Percentiles rank a stretch among this genome's conserved stretches.
These are phyloP conservation scores for Candida maris DNA, from an alignment of 805 yeast species.

Conservation along the genomic window DNA sequence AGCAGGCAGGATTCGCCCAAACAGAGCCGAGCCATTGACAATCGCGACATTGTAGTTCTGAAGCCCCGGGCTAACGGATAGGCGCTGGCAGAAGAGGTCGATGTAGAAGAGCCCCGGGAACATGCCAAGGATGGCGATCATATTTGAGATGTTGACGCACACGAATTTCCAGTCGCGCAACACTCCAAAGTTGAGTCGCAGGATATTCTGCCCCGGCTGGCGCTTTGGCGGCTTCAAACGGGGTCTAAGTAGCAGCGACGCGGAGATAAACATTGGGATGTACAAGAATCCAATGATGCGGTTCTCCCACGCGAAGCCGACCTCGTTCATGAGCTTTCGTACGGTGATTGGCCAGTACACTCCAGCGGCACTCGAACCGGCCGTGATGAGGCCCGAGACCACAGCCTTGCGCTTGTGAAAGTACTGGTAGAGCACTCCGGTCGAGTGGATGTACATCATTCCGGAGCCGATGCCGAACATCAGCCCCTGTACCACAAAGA, in stretches of 20 bases:
- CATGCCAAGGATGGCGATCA: conserved; percentile 29
- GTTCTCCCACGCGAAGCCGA: conserved; percentile 48
- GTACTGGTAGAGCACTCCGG: conserved; percentile 61
- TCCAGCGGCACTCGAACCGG: conserved; percentile 52
- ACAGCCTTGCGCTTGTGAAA: conserved; percentile 57
- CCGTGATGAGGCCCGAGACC: conserved; percentile 43
- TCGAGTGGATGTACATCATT: conserved; percentile 53
- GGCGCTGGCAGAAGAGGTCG: conserved; percentile 47
- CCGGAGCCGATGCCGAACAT: conserved; percentile 58
- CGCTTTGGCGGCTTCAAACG: conserved; percentile 32
- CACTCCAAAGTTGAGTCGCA: conserved; percentile 38
- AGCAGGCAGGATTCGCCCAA: conserved; percentile 53
- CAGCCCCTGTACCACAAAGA: conserved; percentile 66
- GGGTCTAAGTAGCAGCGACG: conserved; percentile 27
- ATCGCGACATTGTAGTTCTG: conserved; percentile 44
- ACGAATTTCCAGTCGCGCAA: conserved; percentile 30
- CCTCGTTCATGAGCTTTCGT: conserved; percentile 37
- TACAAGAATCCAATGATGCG: conserved; percentile 42
- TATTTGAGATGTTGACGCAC: conserved; percentile 38
- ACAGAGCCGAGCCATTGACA: conserved; percentile 39
- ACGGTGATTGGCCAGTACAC: conserved; percentile 46
- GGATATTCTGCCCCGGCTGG: conserved; percentile 32
- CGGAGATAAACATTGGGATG: conserved; percentile 26
- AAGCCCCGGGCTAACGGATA: conserved; percentile 48
- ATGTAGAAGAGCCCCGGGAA: conserved; percentile 56